Percentiles rank a stretch among this genome's conserved stretches.
phyloP scores from a whole-genome alignment of 2,329 filamentous ascomycete genomes.

The Penicillium sp. region DNA sequence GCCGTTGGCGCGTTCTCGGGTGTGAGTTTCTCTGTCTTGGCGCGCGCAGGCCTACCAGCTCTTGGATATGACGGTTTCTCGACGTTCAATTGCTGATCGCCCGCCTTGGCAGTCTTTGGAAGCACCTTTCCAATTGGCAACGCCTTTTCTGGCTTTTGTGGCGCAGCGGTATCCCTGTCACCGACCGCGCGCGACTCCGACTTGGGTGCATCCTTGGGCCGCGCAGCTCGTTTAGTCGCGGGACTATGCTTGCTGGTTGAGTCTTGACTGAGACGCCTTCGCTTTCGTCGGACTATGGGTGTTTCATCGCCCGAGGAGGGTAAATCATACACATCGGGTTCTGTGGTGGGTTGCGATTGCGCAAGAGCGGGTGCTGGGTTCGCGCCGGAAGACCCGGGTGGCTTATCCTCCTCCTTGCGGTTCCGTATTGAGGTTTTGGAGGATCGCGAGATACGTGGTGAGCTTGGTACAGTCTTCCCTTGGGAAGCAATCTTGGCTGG shows the following conservation, averaged over 20 bases:
- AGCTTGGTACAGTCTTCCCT: background rate
- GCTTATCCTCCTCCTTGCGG: conserved; percentile 5
- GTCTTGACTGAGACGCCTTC: conserved; percentile 16
- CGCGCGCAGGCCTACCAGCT: background rate
- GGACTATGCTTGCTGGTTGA: background rate
- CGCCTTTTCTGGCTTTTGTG: background rate
- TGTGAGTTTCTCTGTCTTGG: background rate
- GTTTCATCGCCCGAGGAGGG: conserved; percentile 31
- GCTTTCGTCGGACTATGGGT: conserved; percentile 19
- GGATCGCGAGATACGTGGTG: background rate
- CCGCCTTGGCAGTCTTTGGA: background rate
- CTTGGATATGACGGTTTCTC: background rate
- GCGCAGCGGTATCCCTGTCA: background rate
- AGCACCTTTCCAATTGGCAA: background rate
- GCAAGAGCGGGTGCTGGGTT: background rate
- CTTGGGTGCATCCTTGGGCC: background rate
- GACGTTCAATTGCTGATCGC: background rate
- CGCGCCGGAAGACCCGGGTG: background rate
- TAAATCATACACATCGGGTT: conserved; percentile 27
- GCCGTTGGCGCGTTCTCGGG: background rate
- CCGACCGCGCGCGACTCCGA: background rate
- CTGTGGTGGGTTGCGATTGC: conserved; percentile 1
- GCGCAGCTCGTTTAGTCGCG: background rate
- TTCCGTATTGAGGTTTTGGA: background rate
- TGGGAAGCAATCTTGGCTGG: background rate